These are phyloP conservation scores for Penicillium janthinellum DNA, from an alignment of 2,329 filamentous ascomycete genomes.

Conservation along the genomic window DNA sequence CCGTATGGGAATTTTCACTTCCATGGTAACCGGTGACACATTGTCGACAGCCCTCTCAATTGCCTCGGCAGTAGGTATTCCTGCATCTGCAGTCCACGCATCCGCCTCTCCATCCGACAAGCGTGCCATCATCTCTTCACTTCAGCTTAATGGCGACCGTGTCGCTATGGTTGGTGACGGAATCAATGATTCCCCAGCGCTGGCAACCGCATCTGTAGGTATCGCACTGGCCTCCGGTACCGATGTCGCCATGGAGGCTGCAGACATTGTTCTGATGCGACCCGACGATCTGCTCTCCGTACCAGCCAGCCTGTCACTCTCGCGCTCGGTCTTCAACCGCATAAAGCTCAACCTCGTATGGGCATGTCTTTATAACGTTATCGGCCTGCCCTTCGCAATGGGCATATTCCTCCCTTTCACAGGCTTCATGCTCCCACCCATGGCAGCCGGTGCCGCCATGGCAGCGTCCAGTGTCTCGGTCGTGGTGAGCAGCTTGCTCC, in stretches of 20 bases:
- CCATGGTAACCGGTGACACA: constrained; percentile 93
- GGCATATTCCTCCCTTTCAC: constrained; percentile 91
- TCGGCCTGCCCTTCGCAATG: constrained; percentile 96
- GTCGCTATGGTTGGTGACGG: constrained; percentile 98
- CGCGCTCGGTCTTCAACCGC: constrained; percentile 80
- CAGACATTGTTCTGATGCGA: constrained; percentile 93
- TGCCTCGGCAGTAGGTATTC: constrained; percentile 78
- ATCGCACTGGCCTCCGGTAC: constrained; percentile 92
- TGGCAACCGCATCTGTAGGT: constrained; percentile 88
- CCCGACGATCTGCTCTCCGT: constrained; percentile 90
- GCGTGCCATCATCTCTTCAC: constrained; percentile 75
- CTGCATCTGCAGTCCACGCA: constrained; percentile 73
- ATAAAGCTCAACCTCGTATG: constrained; percentile 93
- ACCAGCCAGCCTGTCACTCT: constrained; percentile 80
- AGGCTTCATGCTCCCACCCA: constrained; percentile 77
- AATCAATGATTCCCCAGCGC: constrained; percentile 95
- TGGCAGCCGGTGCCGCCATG: constrained; percentile 95
- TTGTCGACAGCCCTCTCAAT: constrained; percentile 80
- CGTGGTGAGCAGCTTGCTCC: constrained; percentile 76
- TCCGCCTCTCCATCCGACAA: constrained; percentile 92
- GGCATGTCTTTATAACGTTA: constrained; percentile 89
- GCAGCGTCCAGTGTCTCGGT: constrained; percentile 87
- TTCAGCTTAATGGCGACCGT: constrained; percentile 73
- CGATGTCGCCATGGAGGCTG: constrained; percentile 96
- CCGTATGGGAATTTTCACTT: constrained; percentile 80